Evolutionary conservation across 1,284 basidiomycete species (phyloP), one percentile per base, ranked within the genome.

Genomic region (Cutaneotrichosporon curvatum): DNA sequence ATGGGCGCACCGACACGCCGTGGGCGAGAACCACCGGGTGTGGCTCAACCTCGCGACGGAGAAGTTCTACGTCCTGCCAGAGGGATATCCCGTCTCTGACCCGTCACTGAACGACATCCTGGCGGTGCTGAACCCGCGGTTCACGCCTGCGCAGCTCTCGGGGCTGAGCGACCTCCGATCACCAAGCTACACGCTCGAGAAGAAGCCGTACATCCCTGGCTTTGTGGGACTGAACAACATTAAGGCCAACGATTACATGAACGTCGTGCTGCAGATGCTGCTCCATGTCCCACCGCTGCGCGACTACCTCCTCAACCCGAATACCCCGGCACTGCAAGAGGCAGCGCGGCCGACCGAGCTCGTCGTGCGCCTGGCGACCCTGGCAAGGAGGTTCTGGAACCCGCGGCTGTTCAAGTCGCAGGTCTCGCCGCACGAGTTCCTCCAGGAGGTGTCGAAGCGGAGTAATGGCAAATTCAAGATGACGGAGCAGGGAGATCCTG

Each of bases 161-260:
- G 44, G 51, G 22, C 81, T 52, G 61, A 68, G 77, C 4, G 79
- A 83, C 62, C 74, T 87, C n/a, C 72, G 77, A 6, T 23, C 65
- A 43, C 68, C 72, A 4, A 86, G 86, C 2, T 92, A 87, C 63
- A 94, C 96, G 62, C 79, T 98, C 38, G 68, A 78, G 4, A 81
- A 81, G 28, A 82, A 82, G 53, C 77, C 85, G 20, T 99, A 98
- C 71, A 74, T 86, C 39, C 87, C 94, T 32, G 95, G 95, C 3
- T 97, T 89, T 70, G 81, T 98, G 58, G 95, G 95, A 36, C 76
- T 99, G 39, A 98, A 99, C 76, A 91, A 98, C 67, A 92, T 98
- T 74, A 94, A 94, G 69, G 78, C 81, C 57, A 96, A 96, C 68
- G 94, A 97, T 67, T 91, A 96, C 66, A 84, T 96, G 79, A 98